Percentiles rank a stretch among this genome's conserved stretches.
Conservation (phyloP, 2,329 filamentous ascomycete species). For the Colletotrichum somersetense region DNA sequence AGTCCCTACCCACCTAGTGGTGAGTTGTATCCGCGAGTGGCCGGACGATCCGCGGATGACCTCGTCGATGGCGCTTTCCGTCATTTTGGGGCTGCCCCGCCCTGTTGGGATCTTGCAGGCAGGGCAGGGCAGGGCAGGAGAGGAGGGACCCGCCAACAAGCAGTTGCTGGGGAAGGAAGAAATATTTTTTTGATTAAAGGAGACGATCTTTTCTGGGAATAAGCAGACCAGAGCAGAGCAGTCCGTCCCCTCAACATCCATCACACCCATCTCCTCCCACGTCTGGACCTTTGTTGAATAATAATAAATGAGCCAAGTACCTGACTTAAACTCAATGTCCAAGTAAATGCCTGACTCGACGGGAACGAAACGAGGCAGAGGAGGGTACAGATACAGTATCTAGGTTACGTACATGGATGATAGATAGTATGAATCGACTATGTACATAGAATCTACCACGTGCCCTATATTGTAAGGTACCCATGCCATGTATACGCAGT, state of each 20-base stretch:
- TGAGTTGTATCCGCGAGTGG: not conserved
- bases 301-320: not conserved
- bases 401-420: too few species aligned
- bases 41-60: constrained; percentile 1
- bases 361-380: not conserved
- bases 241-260: too few species aligned
- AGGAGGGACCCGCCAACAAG: not conserved
- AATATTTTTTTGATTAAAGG: not conserved
- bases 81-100: not conserved
- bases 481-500: too few species aligned
- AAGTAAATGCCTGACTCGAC: too few species aligned
- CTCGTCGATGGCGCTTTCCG: constrained; percentile 4
- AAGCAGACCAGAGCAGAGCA: too few species aligned
- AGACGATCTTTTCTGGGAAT: not conserved
- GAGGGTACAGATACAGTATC: not conserved
- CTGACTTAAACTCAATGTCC: not conserved
- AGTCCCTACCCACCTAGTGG: too few species aligned
- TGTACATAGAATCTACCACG: too few species aligned
- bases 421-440: too few species aligned
- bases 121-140: too few species aligned
- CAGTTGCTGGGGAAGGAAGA: constrained; percentile 12
- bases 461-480: not conserved
- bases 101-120: constrained; percentile 11
- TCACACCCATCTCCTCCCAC: too few species aligned
- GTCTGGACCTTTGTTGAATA: not conserved